Evolutionary conservation across 768 basidiomycete genomes (phyloP).

Genomic region (Lepiota venenata): DNA sequence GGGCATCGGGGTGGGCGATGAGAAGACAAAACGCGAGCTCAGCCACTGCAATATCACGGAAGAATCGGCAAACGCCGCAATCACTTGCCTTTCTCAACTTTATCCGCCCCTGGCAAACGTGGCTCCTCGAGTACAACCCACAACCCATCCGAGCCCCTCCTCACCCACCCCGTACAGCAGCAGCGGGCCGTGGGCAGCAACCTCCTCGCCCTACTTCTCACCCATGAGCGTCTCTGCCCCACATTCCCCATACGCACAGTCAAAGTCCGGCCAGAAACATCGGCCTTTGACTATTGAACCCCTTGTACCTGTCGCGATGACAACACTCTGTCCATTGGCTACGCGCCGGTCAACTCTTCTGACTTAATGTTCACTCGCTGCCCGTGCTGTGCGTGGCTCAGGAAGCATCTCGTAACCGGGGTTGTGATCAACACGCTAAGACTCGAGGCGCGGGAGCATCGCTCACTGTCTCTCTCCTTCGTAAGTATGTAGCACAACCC

Average conservation of each 20-base stretch:
- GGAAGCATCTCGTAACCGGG: not conserved
- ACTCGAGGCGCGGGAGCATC: slow-evolving; percentile 11
- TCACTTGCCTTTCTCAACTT: not conserved
- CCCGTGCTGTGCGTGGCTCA: slow-evolving; percentile 1
- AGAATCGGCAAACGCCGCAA: slow-evolving; percentile 24
- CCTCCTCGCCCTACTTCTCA: no score
- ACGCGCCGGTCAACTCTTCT: not conserved
- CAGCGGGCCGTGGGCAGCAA: slow-evolving; percentile 2
- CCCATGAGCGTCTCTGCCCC: not conserved
- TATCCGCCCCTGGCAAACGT: no score
- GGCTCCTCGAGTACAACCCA: no score
- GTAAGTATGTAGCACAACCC: slow-evolving; percentile 12
- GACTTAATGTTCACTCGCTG: not conserved
- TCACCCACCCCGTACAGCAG: no score
- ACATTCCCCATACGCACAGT: not conserved
- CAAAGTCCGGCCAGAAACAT: not conserved
- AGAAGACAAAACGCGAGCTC: slow-evolving; percentile 25
- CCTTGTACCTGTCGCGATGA: slow-evolving; percentile 4
- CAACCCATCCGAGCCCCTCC: no score
- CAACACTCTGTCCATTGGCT: not conserved
- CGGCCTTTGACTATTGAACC: not conserved
- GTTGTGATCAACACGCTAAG: slow-evolving; percentile 6
- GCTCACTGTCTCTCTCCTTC: not conserved
- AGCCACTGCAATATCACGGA: slow-evolving; percentile 21
- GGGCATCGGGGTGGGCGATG: slow-evolving; percentile 53